Conservation (phyloP, 345 rosid species). For the Heritiera fomes region DNA sequence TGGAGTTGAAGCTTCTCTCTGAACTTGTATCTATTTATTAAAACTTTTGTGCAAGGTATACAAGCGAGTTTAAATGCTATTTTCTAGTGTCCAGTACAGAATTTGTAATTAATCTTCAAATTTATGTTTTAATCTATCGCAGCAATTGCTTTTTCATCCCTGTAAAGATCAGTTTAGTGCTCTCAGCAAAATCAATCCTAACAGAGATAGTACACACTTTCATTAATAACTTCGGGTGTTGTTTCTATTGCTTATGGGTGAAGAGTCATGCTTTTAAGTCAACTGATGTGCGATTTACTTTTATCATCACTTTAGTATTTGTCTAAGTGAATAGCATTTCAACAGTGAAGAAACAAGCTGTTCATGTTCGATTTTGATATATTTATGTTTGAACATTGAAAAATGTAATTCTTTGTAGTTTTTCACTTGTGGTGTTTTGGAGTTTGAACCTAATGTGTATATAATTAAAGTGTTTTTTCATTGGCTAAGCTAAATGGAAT, state of each 20-base stretch:
- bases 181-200: too few species aligned
- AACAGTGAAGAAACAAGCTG: background rate
- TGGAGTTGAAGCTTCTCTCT: constrained; percentile 41
- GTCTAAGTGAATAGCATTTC: background rate
- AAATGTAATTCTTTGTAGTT: background rate
- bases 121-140: background rate
- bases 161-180: too few species aligned
- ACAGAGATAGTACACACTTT: too few species aligned
- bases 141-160: background rate
- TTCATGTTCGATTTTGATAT: background rate
- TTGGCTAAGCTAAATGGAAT: background rate
- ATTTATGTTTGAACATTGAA: too few species aligned
- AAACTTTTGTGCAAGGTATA: constrained; percentile 47
- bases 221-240: background rate
- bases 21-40: constrained; percentile 46
- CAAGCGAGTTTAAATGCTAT: background rate
- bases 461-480: background rate
- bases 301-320: too few species aligned
- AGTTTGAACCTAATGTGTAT: background rate
- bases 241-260: too few species aligned
- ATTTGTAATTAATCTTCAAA: constrained; percentile 8
- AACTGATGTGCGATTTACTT: background rate
- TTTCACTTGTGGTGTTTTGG: background rate
- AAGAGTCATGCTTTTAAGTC: too few species aligned
- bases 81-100: background rate